Evolutionary conservation across 1,284 basidiomycete genomes (phyloP), one percentile per base, ranked within the genome.

Genomic region (Ustilago esculenta): DNA sequence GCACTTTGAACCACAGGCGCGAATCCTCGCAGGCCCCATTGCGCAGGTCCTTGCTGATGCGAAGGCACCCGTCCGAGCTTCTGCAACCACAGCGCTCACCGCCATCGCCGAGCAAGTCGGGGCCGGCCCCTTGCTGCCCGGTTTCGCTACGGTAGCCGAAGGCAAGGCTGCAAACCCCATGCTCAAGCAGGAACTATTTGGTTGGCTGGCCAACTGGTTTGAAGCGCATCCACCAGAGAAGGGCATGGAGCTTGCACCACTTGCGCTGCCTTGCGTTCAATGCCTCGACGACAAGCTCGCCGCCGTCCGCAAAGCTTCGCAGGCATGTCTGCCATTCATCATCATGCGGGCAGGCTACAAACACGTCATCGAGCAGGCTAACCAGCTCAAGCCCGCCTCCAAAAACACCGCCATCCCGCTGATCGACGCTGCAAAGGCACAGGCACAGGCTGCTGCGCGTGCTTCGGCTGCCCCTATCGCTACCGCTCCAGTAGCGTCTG

Each of bases 261-360:
- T 94, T 85, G 87, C 87, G 6, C 81, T 86, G 4, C 86, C 89
- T 0, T 84, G 93, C n/a, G 87, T 99, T 12, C 83, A 86, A 8
- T 93, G 89, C 67, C 86, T 98, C 18, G 96, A 99, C 78, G 96
- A 98, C 82, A 89, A 94, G 37, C 95, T 86, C 72, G 87, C 87
- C 6, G 95, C 98, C 73, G 92, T 98, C 6, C 88, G 96, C 60
- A 98, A 98, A 83, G 89, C 88, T 10, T 92, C 94, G 1, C 90
- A 92, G 67, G 88, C 89, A 2, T 83, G 95, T 18, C 83, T 99
- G 18, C 93, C 94, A 0, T 85, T 85, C 43, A 84, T 99, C 47
- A 89, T 98, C 44, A 84, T 86, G 9, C 88, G 85, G 43, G 88
- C 88, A 20, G 94, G 96, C 1, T 92, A 88, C 80, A 92, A 94